Base-by-base conservation (phyloP, 805 yeast genomes). In the Ogataea populi-albae region DNA sequence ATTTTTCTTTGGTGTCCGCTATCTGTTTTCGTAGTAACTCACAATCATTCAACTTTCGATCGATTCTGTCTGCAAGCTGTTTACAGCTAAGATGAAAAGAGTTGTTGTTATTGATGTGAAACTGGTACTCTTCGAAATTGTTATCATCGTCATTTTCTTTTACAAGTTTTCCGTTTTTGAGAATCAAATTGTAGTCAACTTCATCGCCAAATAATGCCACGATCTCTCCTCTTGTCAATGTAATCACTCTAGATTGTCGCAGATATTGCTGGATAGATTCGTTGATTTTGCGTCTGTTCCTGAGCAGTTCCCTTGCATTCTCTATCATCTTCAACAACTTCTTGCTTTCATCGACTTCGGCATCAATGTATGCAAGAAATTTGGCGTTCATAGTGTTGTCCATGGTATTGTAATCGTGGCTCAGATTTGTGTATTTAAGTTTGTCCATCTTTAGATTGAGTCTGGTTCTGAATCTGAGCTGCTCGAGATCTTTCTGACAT, bases 171-270 rank as follows among this genome's bases (percentile, higher is more conserved):
- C 62, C 64, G 2, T 46, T 37, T 16, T 49, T 48, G 17, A 56
- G 12, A 11, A 59, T 45, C 5, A 37, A 21, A 11, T 41, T 38
- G 11, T 38, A 34, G 26, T 58, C 61, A 6, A 50, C 34, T 2
- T 58, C 61, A 12, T 45, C 43, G 2, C 53, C 57, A 35, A 61
- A 61, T 16, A 61, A 41, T n/a, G 41, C 25, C 6, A 33, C 37
- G 3, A 60, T 17, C 35, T 61, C 62, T 6, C 22, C 25, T 28
- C 37, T 43, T 2, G 51, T 36, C 26, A 61, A 28, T 10, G 43
- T 45, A 15, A 61, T 47, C 6, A 40, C 25, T 28, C 51, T 48
- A 0, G 52, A 40, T 15, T 46, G 43, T 15, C 37, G 35, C 16
- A 55, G 34, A 26, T 56, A 54, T 17, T 51, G 40, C 24, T 42